Evolutionary conservation across 2,329 filamentous ascomycete species (phyloP).

Genomic region (Hypoxylon sp.): DNA sequence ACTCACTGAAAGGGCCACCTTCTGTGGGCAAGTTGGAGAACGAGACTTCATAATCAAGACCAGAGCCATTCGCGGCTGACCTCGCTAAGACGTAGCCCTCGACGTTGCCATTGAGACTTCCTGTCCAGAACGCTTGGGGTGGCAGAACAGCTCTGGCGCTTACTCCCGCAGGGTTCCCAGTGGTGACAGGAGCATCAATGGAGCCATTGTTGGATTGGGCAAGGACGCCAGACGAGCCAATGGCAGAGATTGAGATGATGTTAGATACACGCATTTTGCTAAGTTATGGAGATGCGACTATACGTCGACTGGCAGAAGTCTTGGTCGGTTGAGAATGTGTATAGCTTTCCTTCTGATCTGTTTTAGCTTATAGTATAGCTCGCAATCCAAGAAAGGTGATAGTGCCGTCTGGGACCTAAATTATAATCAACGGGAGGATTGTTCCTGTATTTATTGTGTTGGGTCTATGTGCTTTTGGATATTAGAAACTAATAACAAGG

Average conservation of each 20-base stretch:
- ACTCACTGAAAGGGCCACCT: slow-evolving; percentile 73
- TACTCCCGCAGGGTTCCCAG: slow-evolving; percentile 69
- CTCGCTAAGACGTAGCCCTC: slow-evolving; percentile 66
- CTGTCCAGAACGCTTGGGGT: slow-evolving; percentile 64
- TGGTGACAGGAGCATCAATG: slow-evolving; percentile 65
- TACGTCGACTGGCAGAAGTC: not conserved
- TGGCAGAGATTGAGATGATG: slow-evolving; percentile 47
- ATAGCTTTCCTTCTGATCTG: slow-evolving; percentile 18
- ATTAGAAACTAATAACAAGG: not conserved
- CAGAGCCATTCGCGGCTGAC: slow-evolving; percentile 64
- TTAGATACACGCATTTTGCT: slow-evolving; percentile 50
- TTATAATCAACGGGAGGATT: slow-evolving; percentile 16
- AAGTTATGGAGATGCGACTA: slow-evolving; percentile 7
- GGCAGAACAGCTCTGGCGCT: slow-evolving; percentile 71
- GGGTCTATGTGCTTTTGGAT: slow-evolving; percentile 10
- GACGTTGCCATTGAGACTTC: slow-evolving; percentile 66
- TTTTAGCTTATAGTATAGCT: slow-evolving; percentile 18
- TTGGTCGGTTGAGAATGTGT: slow-evolving; percentile 19
- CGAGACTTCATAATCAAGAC: slow-evolving; percentile 68
- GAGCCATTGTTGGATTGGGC: slow-evolving; percentile 48
- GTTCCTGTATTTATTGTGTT: slow-evolving; percentile 25
- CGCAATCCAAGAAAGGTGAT: slow-evolving; percentile 16
- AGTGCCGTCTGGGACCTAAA: slow-evolving; percentile 9
- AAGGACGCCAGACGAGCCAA: slow-evolving; percentile 46
- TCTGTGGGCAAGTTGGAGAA: slow-evolving; percentile 72